phyloP scores from a whole-genome alignment of 176 grass and related monocot species.

The Dendrocalamus sinicus region DNA sequence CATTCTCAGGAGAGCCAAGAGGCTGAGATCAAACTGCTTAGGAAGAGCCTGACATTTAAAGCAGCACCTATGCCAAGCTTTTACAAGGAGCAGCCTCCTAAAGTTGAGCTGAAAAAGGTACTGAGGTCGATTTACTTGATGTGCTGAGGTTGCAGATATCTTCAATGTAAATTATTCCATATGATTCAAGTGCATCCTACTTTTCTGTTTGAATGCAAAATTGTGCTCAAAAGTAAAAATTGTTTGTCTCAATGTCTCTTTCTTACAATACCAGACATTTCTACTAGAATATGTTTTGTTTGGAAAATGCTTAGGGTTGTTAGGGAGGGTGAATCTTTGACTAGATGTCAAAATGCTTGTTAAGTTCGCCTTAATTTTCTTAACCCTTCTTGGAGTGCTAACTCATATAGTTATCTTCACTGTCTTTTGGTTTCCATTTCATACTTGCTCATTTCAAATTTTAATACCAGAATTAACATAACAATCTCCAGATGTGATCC shows the following conservation, averaged over 20 bases:
- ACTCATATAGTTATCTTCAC: constrained; percentile 7
- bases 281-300: background rate
- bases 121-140: constrained; percentile 8
- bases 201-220: constrained; percentile 24
- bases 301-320: background rate
- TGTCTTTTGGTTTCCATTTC: constrained; percentile 7
- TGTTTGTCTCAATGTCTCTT: too few species aligned
- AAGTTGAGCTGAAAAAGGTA: constrained; percentile 98
- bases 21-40: constrained; percentile 89
- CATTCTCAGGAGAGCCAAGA: constrained; percentile 84
- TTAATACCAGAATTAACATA: background rate
- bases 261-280: background rate
- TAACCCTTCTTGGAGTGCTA: background rate
- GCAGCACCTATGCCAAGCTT: constrained; percentile 94
- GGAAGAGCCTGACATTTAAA: constrained; percentile 97
- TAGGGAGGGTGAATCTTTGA: background rate
- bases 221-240: too few species aligned
- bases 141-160: background rate
- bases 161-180: constrained; percentile 19
- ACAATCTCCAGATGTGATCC: constrained; percentile 1
- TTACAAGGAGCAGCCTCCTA: constrained; percentile 90
- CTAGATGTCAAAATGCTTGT: background rate
- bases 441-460: constrained; percentile 12
- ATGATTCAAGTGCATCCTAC: constrained; percentile 8
- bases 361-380: background rate